Evolutionary conservation across 2,329 filamentous ascomycete genomes (phyloP).

Genomic region (Hypoxylon sp.): DNA sequence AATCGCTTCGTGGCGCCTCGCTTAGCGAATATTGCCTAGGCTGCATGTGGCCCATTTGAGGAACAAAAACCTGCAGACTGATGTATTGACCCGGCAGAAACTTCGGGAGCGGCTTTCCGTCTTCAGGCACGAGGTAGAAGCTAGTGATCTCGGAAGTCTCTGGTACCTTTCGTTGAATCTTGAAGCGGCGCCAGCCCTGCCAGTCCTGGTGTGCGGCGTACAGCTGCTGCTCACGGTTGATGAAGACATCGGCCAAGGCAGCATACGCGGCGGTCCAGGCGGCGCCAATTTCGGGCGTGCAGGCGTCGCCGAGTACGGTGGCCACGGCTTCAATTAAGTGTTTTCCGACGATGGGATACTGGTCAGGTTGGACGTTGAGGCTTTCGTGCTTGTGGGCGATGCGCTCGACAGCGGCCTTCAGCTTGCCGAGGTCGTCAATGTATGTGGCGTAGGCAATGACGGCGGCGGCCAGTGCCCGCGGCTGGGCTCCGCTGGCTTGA

Average conservation of each 20-base stretch:
- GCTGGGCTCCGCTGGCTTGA: conserved; percentile 77
- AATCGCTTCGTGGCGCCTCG: conserved; percentile 65
- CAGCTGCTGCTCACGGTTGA: conserved; percentile 72
- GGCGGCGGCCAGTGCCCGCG: conserved; percentile 76
- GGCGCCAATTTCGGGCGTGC: conserved; percentile 75
- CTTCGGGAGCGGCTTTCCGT: conserved; percentile 68
- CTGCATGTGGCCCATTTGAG: conserved; percentile 74
- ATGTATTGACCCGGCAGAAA: conserved; percentile 83
- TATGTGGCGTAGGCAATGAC: conserved; percentile 80
- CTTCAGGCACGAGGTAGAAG: conserved; percentile 78
- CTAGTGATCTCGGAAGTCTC: conserved; percentile 75
- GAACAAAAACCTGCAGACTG: conserved; percentile 73
- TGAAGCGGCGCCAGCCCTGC: conserved; percentile 66
- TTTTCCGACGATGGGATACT: conserved; percentile 79
- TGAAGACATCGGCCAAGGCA: conserved; percentile 79
- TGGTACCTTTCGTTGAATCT: conserved; percentile 71
- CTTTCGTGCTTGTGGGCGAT: conserved; percentile 84
- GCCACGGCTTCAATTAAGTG: conserved; percentile 78
- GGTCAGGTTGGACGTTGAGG: conserved; percentile 76
- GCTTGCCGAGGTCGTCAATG: conserved; percentile 76
- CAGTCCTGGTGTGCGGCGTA: conserved; percentile 66
- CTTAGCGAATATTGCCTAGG: conserved; percentile 83
- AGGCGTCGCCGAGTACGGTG: conserved; percentile 75
- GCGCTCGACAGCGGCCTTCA: conserved; percentile 71
- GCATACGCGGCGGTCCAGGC: conserved; percentile 82